Evolutionary conservation across 768 basidiomycete genomes (phyloP).

Genomic region (Suillus weaverae): DNA sequence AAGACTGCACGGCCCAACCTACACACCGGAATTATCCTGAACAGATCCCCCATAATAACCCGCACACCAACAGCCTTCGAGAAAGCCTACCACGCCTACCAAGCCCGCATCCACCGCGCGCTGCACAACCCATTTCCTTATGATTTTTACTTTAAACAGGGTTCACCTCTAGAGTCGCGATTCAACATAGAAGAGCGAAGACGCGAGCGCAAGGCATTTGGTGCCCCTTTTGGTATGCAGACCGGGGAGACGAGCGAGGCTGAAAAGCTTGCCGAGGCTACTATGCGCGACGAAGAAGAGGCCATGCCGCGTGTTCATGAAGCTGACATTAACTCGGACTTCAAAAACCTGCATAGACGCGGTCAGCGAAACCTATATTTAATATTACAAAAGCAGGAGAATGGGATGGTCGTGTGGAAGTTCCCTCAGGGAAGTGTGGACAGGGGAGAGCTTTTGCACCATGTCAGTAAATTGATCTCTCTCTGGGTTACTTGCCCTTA

Average conservation of each 20-base stretch:
- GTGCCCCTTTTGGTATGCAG: constrained; percentile 52
- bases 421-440: constrained; percentile 73
- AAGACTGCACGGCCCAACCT: constrained; percentile 38
- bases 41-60: constrained; percentile 75
- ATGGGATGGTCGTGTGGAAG: constrained; percentile 64
- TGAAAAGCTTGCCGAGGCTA: constrained; percentile 58
- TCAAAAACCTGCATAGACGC: constrained; percentile 76
- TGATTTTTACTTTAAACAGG: constrained; percentile 93
- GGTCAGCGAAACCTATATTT: constrained; percentile 89
- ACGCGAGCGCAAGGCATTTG: constrained; percentile 75
- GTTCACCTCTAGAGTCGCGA: constrained; percentile 78
- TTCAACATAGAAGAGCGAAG: constrained; percentile 75
- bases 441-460: constrained; percentile 72
- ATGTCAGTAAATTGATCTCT: constrained; percentile 45
- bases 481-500: neutral
- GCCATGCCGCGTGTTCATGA: constrained; percentile 60
- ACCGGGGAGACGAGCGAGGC: constrained; percentile 45
- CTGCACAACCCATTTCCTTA: constrained; percentile 86
- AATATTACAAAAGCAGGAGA: constrained; percentile 55
- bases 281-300: constrained; percentile 61
- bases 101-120: constrained; percentile 78
- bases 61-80: constrained; percentile 74
- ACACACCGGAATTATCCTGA: constrained; percentile 69
- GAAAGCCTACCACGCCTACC: constrained; percentile 80
- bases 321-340: constrained; percentile 60